Percentiles rank a stretch among this genome's conserved stretches.
phyloP scores from a whole-genome alignment of 2,329 filamentous ascomycete genomes.

The Bipolaris zeicola region DNA sequence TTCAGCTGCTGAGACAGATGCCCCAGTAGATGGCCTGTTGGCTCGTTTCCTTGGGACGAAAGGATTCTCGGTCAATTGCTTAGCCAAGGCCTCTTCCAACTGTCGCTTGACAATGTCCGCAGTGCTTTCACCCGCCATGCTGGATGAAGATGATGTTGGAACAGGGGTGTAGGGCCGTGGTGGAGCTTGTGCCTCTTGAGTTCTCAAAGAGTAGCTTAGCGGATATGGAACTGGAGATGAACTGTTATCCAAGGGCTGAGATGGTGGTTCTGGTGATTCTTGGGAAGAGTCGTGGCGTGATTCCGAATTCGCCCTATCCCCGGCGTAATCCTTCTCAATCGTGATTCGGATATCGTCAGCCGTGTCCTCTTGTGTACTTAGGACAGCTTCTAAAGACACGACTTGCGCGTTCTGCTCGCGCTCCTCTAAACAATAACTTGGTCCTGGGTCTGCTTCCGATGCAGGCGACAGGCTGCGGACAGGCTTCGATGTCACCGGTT shows the following conservation, averaged over 20 bases:
- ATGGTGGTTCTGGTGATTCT: conserved; percentile 27
- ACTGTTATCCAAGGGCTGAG: conserved; percentile 8
- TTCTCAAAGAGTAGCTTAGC: conserved; percentile 31
- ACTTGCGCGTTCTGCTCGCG: conserved; percentile 37
- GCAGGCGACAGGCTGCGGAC: background rate
- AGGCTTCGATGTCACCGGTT: background rate
- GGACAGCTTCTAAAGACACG: conserved; percentile 17
- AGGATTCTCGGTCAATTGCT: conserved; percentile 17
- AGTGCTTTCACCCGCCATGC: conserved; percentile 23
- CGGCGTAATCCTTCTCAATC: conserved; percentile 16
- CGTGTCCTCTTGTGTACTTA: conserved; percentile 27
- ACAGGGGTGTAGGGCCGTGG: conserved; percentile 24
- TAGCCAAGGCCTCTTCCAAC: conserved; percentile 18
- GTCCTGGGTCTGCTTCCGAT: background rate
- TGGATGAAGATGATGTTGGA: conserved; percentile 15
- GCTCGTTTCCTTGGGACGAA: conserved; percentile 14
- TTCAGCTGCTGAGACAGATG: conserved; percentile 2
- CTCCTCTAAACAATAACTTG: background rate
- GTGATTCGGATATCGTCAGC: conserved; percentile 23
- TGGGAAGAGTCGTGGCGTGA: conserved; percentile 44
- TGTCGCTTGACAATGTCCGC: conserved; percentile 10
- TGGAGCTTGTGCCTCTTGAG: conserved; percentile 26
- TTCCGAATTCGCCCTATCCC: conserved; percentile 10
- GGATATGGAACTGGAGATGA: conserved; percentile 30
- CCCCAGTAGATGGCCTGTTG: conserved; percentile 4